phyloP scores from a whole-genome alignment of 805 yeast species.

The Wickerhamiella sergipiensis region DNA sequence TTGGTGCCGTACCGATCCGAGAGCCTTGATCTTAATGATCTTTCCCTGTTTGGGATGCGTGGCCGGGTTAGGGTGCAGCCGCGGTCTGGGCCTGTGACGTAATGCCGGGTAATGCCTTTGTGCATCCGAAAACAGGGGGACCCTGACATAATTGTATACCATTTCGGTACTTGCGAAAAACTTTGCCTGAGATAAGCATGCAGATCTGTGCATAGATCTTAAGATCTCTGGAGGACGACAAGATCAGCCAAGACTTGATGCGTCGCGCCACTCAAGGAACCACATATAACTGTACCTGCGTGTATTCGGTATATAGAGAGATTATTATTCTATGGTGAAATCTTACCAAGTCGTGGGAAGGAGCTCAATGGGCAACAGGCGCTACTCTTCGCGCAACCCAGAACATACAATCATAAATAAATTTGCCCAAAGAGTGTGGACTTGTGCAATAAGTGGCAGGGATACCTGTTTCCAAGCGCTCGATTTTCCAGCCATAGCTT shows the following conservation, averaged over 20 bases:
- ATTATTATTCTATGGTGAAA: too few relatives aligned
- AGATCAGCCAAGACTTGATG: background rate
- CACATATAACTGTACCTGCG: background rate
- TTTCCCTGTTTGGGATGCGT: too few relatives aligned
- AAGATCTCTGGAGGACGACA: background rate
- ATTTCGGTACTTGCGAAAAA: background rate
- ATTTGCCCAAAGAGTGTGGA: conserved; percentile 36
- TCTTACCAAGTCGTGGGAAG: background rate
- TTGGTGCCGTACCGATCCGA: too few relatives aligned
- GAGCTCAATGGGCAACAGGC: background rate
- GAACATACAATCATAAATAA: conserved; percentile 47
- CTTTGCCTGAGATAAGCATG: background rate
- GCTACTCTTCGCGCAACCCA: conserved; percentile 43
- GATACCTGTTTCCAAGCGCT: conserved; percentile 31
- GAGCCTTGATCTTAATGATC: too few relatives aligned
- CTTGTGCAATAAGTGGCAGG: conserved; percentile 44
- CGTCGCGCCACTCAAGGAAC: background rate
- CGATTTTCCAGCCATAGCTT: conserved; percentile 38
- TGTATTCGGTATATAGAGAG: too few relatives aligned
- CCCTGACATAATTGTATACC: background rate
- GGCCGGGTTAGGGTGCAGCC: too few relatives aligned
- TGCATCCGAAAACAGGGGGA: too few relatives aligned
- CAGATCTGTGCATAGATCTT: background rate
- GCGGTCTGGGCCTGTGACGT: background rate
- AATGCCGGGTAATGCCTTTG: background rate